A percentile compares a stretch with the other conserved stretches of the same genome.
These are phyloP conservation scores for Eruca vesicaria DNA, from an alignment of 441 rosid genomes.

Conservation along the genomic window DNA sequence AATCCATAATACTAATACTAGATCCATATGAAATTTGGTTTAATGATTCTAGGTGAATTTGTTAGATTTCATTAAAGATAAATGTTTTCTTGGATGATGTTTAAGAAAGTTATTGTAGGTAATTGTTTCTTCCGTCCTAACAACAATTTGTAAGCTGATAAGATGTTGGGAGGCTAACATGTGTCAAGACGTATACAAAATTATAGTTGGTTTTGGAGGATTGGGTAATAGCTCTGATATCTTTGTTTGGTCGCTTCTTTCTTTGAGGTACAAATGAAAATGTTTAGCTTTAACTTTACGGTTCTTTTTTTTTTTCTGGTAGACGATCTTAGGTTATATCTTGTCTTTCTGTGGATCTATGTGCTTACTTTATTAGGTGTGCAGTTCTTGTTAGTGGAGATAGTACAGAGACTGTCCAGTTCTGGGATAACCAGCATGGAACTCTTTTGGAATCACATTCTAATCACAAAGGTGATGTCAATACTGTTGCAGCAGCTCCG, in stretches of 20 bases:
- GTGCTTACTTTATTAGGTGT: constrained; percentile 40
- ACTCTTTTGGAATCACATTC: constrained; percentile 82
- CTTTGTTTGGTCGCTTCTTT: constrained; percentile 88
- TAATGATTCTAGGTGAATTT: too few relatives aligned
- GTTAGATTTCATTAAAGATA: too few relatives aligned
- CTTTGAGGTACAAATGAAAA: constrained; percentile 55
- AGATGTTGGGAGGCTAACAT: constrained; percentile 88
- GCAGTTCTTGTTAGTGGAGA: constrained; percentile 95
- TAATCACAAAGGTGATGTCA: constrained; percentile 87
- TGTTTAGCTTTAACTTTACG: background rate
- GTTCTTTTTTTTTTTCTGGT: background rate
- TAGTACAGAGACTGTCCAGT: constrained; percentile 87
- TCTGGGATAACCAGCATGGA: constrained; percentile 90
- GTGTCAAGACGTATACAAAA: constrained; percentile 75
- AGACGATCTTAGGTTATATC: background rate
- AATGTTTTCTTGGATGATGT: too few relatives aligned
- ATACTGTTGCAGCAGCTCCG: constrained; percentile 85
- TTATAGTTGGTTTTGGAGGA: constrained; percentile 88
- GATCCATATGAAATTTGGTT: too few relatives aligned
- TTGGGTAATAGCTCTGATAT: constrained; percentile 67
- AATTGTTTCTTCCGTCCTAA: too few relatives aligned
- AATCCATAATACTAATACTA: too few relatives aligned
- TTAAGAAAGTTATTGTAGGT: too few relatives aligned
- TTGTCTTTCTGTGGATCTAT: too few relatives aligned
- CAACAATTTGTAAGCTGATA: constrained; percentile 77